Evolutionary conservation across 495 filamentous ascomycete species (phyloP), one percentile per base, ranked within the genome.

Genomic region (Xylaria longipes): DNA sequence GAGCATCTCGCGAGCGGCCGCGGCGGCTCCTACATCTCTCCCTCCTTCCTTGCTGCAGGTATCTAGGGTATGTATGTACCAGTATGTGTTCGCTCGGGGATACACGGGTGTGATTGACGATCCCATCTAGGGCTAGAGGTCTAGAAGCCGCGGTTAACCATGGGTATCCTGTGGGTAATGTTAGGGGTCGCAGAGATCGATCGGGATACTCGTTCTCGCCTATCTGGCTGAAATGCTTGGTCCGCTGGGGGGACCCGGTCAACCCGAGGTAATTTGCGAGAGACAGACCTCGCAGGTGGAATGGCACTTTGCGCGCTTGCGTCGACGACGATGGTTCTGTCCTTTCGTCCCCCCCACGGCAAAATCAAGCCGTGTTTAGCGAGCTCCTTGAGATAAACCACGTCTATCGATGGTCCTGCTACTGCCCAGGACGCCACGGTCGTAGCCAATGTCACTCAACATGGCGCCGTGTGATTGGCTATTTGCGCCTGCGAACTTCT

Each of bases 391-490:
- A 0, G 52, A 56, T 56, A 56, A 31, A 17, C 52, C 52, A 25
- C 11, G 7, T 25, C 25, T 17, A 37, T 60, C 57, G 33, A 60
- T 22, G 60, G 64, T 22, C 57, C 35, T 65, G 50, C 11, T 37
- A 25, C 33, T 15, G 33, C 31, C 64, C 69, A 63, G 58, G n/a
- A 67, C 65, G 65, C 65, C 65, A 67, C 65, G 48, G 65, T 54
- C 48, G 65, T 67, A 67, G 48, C 46, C 65, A 35, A 67, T 67
- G 65, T 29, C 33, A 67, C 65, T 67, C 65, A 14, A 67, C 65
- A 39, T 67, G 65, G 65, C 65, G 29, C 5, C 31, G 46, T 29
- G 46, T 67, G 65, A 67, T 67, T 67, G 65, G 65, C 20, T n/a
- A 15, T 43, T 2, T 15, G 35, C 20, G 60, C 29, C n/a, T 27